Percentiles rank a stretch among this genome's conserved stretches.
These are phyloP conservation scores for Tagetes patula DNA, from an alignment of 129 eudicot species.

Conservation along the genomic window DNA sequence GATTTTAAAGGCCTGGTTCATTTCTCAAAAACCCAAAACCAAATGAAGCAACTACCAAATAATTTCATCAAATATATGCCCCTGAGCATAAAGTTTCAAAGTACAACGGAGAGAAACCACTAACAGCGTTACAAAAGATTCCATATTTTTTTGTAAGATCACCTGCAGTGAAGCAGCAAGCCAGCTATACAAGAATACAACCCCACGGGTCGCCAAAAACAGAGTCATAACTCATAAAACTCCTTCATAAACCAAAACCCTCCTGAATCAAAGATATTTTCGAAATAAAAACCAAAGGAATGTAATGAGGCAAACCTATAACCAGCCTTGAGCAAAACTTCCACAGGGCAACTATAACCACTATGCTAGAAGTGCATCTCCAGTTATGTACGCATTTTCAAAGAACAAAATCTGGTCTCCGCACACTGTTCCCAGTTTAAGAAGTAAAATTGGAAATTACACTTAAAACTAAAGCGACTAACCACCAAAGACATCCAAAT, in stretches of 20 bases:
- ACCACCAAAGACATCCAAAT: slow-evolving; percentile 29
- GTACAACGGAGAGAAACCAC: not conserved
- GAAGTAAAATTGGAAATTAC: not conserved
- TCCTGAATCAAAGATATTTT: slow-evolving; percentile 7
- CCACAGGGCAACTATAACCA: slow-evolving; percentile 9
- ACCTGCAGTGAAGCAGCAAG: slow-evolving; percentile 39
- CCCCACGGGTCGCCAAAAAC: slow-evolving; percentile 14
- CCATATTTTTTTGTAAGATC: slow-evolving; percentile 15
- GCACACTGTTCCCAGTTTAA: slow-evolving; percentile 20
- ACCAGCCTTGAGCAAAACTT: slow-evolving; percentile 31
- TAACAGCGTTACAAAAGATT: slow-evolving; percentile 18
- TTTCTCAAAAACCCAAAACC: slow-evolving; percentile 27
- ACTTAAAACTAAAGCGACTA: slow-evolving; percentile 28
- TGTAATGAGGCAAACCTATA: slow-evolving; percentile 28
- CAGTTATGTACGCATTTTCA: slow-evolving; percentile 1
- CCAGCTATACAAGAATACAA: slow-evolving; percentile 32
- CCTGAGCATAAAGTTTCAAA: not conserved
- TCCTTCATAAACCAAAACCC: slow-evolving; percentile 21
- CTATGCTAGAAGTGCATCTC: slow-evolving; percentile 21
- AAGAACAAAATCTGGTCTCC: slow-evolving; percentile 7
- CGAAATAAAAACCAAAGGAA: slow-evolving; percentile 27
- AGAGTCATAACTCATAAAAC: not conserved
- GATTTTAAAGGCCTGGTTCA: slow-evolving; percentile 22
- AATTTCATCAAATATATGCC: not conserved
- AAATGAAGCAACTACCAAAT: slow-evolving; percentile 18